Percentiles rank a stretch among this genome's conserved stretches.
Evolutionary conservation across 192 early-diverging fungal genomes (phyloP).

Genomic region (Podochytrium sp.): DNA sequence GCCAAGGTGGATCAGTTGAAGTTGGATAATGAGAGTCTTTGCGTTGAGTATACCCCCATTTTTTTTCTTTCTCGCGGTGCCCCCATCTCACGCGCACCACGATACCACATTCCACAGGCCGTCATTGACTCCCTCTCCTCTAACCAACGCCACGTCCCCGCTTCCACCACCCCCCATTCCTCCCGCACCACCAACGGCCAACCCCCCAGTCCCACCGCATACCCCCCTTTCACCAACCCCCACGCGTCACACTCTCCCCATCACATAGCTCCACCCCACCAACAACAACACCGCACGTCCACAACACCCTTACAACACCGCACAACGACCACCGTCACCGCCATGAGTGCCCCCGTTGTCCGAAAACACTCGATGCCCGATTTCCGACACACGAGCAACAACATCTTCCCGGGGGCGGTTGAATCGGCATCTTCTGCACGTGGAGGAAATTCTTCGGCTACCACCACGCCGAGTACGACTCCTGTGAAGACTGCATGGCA

Average conservation of each 20-base stretch:
- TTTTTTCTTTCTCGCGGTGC: neutral
- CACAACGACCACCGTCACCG: neutral
- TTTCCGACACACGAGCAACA: neutral
- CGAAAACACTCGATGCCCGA: slow-evolving; percentile 9
- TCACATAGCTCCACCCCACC: too few species aligned
- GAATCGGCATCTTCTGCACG: too few species aligned
- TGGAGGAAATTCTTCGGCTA: too few species aligned
- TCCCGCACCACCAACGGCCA: too few species aligned
- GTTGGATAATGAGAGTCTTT: slow-evolving; percentile 39
- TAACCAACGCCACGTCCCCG: neutral
- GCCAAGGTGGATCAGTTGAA: slow-evolving; percentile 37
- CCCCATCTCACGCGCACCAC: neutral
- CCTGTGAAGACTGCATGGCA: neutral
- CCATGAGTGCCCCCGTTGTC: neutral
- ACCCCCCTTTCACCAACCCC: too few species aligned
- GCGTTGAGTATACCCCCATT: neutral
- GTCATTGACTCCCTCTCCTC: slow-evolving; percentile 1
- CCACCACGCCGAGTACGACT: neutral
- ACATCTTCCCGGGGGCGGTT: slow-evolving; percentile 3
- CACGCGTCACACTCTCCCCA: too few species aligned
- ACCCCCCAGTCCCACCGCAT: too few species aligned
- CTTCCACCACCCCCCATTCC: neutral
- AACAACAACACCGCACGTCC: too few species aligned
- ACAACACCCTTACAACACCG: too few species aligned
- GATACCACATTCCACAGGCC: slow-evolving; percentile 3